Percentiles rank a stretch among this genome's conserved stretches.
Conservation (phyloP, 1,284 basidiomycete genomes). For the Ceraceosorus guamensis region DNA sequence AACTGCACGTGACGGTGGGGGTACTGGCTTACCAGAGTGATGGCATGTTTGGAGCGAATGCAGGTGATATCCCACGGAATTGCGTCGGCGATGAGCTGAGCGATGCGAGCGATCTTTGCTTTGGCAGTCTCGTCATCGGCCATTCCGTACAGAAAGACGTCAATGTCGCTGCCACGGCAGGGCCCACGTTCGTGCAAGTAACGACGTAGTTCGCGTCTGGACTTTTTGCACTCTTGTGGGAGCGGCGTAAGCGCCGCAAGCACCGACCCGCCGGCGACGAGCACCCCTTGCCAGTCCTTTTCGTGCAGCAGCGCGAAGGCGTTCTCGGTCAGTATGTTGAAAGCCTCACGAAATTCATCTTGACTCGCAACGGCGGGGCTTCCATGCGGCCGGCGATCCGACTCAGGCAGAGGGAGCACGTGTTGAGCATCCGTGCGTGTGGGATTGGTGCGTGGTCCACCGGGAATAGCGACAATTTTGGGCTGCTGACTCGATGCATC, state of each 20-base stretch:
- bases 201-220: background rate
- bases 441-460: background rate
- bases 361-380: background rate
- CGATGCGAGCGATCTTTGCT: background rate
- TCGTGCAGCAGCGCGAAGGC: background rate
- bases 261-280: background rate
- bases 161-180: background rate
- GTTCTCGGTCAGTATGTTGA: conserved; percentile 2
- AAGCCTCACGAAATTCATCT: background rate
- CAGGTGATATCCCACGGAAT: background rate
- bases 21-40: background rate
- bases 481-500: background rate
- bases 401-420: background rate
- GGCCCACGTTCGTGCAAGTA: background rate
- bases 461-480: background rate
- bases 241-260: background rate
- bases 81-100: background rate
- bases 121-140: background rate
- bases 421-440: background rate
- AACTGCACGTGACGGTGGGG: background rate
- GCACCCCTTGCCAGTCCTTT: background rate
- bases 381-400: background rate
- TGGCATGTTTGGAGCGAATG: background rate
- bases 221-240: background rate
- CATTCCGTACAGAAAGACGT: background rate